Base-by-base conservation (phyloP, 73 alveolate species). In the Paramecium caudatum region DNA sequence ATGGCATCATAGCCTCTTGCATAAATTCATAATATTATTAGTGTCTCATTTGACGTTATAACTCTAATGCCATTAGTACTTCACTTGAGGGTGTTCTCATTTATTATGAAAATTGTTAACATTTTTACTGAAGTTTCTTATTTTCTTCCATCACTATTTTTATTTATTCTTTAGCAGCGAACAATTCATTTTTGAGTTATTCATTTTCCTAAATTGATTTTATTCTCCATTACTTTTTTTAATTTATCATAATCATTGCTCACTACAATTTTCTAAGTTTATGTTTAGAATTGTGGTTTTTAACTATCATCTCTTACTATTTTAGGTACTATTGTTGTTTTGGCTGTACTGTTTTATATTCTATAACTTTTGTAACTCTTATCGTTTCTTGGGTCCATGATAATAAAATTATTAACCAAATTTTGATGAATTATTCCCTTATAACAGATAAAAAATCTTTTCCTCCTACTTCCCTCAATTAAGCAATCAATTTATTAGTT, bases 1-100 rank as follows among this genome's bases (percentile, higher is more conserved):
- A 25, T 21, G 88, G 88, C 39, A 23, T 74, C 88, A 74, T 74
- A 3, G 88, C 88, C 55, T 74, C 88, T n/a, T 74, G 19, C 0
- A 74, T 74, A 21, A 74, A 74, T 21, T 74, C 88, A 23, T 43
- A 74, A 13, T 74, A 74, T 74, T 74, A 45, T 16, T 21, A 12
- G 0, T 74, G 5, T 41, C 68, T 37, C 12, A 74, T 8, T 2
- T 74, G 21, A 3, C 46, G 27, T 33, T 65, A 33, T 16, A 65
- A 13, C 39, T 65, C 83, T 0, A 25, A 27, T 9, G 34, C 69
- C 88, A 74, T 41, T 10, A 41, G 69, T 30, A 74, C 4, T 12
- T 74, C 70, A 19, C 19, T 21, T 10, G 69, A 0, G 9, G 46
- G 46, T 23, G 46, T 23, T 5, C 80, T 55, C 46, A 55, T 21